Percentiles rank a stretch among this genome's conserved stretches.
These are phyloP conservation scores for Amniculicola lignicola DNA, from an alignment of 495 filamentous ascomycete species.

Conservation along the genomic window DNA sequence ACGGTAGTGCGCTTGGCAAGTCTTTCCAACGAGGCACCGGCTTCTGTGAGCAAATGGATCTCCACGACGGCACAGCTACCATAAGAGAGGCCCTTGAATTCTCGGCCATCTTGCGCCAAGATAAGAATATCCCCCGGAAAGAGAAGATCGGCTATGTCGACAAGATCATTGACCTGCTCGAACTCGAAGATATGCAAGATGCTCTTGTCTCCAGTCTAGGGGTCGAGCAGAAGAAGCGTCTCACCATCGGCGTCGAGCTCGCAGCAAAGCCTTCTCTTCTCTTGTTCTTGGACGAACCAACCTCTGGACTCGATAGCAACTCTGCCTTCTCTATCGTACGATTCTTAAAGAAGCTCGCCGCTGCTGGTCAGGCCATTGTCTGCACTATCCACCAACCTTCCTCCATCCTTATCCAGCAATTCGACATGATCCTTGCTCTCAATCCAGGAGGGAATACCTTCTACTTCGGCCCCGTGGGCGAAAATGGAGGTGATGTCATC, in stretches of 20 bases:
- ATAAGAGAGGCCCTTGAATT: slow-evolving; percentile 67
- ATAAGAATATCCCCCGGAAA: slow-evolving; percentile 45
- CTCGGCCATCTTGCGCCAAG: slow-evolving; percentile 62
- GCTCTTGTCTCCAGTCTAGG: slow-evolving; percentile 51
- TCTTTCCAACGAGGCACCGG: slow-evolving; percentile 81
- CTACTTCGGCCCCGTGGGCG: slow-evolving; percentile 70
- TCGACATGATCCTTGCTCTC: slow-evolving; percentile 71
- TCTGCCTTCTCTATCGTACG: slow-evolving; percentile 77
- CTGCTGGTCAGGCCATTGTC: slow-evolving; percentile 70
- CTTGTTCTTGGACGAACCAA: slow-evolving; percentile 65
- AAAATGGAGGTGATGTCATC: slow-evolving; percentile 58
- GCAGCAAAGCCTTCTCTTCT: slow-evolving; percentile 80
- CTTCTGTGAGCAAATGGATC: slow-evolving; percentile 83
- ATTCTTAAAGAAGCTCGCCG: slow-evolving; percentile 78
- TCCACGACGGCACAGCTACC: slow-evolving; percentile 67
- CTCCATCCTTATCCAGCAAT: slow-evolving; percentile 67
- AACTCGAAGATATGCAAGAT: slow-evolving; percentile 43
- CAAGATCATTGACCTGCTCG: slow-evolving; percentile 44
- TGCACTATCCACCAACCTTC: slow-evolving; percentile 83
- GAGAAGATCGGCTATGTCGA: slow-evolving; percentile 47
- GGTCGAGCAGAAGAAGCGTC: slow-evolving; percentile 66
- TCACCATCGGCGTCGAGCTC: slow-evolving; percentile 91
- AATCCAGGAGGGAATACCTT: slow-evolving; percentile 69
- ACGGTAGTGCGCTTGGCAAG: slow-evolving; percentile 62
- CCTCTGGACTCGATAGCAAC: slow-evolving; percentile 73